Base-by-base conservation (phyloP, 2,329 filamentous ascomycete genomes). In the Rhinocladiella similis region DNA sequence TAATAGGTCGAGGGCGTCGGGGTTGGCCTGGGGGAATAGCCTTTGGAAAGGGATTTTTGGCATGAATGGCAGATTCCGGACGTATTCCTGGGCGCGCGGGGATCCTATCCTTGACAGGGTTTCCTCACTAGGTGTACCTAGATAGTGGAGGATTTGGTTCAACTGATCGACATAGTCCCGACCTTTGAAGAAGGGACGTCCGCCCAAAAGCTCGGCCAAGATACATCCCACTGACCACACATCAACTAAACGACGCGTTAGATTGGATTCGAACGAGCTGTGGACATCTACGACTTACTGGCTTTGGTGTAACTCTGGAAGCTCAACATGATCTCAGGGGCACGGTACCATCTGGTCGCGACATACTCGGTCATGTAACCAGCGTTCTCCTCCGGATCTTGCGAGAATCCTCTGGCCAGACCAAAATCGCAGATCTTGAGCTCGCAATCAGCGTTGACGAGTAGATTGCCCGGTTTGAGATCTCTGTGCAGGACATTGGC, bases 281-380 rank as follows among this genome's bases (percentile, higher is more conserved):
- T 27, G 39, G 55, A 22, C 38, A 19, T 39, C 33, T 33, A 14
- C 7, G 27, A 93, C 92, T 55, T 85, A 97, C 94, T 99, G 66
- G 94, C 94, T 91, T 99, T 99, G 69, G 94, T 99, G 76, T 99
- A 99, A 79, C 91, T 97, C 77, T 97, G 93, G 84, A 99, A 99
- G 80, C 91, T 97, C 74, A 99, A 80, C 94, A 99, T 99, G 67
- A 99, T 99, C 75, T 99, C 94, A 4, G 94, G 94, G 3, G 94
- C 94, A 76, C 94, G 88, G 75, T 99, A 99, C 94, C 94, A 99
- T 78, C 94, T 84, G 50, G 94, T 99, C 49, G 94, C 94, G 54
- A 99, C 94, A 70, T 99, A 99, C 77, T 99, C 94, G 10, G 94
- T 99, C 94, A 99, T 97, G 77, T 97, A 99, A 19, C 94, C 94